A percentile compares a stretch with the other conserved stretches of the same genome.
These are phyloP conservation scores for Penicillium freii DNA, from an alignment of 2,329 filamentous ascomycete species.

Conservation along the genomic window DNA sequence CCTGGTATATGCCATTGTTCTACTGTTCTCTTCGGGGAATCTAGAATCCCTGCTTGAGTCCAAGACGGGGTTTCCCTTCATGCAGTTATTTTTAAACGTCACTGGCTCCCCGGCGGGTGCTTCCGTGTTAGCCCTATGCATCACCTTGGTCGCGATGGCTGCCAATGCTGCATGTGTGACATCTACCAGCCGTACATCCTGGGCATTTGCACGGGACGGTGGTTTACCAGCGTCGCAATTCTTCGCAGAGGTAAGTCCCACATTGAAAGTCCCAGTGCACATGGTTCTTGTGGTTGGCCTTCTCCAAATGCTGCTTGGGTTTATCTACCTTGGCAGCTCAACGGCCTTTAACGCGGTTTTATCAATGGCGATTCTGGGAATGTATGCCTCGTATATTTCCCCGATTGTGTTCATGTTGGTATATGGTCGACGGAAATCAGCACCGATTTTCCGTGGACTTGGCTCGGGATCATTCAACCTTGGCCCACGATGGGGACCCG, in stretches of 20 bases:
- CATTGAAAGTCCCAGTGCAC: slow-evolving; percentile 46
- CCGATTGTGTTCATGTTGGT: slow-evolving; percentile 42
- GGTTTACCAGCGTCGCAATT: slow-evolving; percentile 48
- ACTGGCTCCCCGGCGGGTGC: slow-evolving; percentile 15
- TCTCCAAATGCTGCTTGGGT: slow-evolving; percentile 48
- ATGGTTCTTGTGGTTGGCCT: slow-evolving; percentile 46
- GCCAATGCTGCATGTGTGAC: slow-evolving; percentile 21
- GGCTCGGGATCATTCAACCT: slow-evolving; percentile 12
- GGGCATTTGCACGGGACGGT: slow-evolving; percentile 54
- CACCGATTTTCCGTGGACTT: slow-evolving; percentile 2
- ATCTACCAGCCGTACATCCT: slow-evolving; percentile 30
- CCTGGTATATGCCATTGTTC: slow-evolving; percentile 43
- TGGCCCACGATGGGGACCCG: slow-evolving; percentile 14
- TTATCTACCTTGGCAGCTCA: slow-evolving; percentile 47
- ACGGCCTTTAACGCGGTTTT: slow-evolving; percentile 46
- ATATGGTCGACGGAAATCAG: slow-evolving; percentile 13
- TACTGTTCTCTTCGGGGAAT: slow-evolving; percentile 47
- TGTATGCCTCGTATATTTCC: slow-evolving; percentile 50
- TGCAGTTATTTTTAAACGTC: slow-evolving; percentile 38
- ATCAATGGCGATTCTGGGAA: slow-evolving; percentile 48
- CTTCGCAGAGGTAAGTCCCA: slow-evolving; percentile 42
- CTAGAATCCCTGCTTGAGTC: slow-evolving; percentile 42
- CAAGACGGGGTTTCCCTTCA: slow-evolving; percentile 46
- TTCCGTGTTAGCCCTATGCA: slow-evolving; percentile 14
- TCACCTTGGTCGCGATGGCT: slow-evolving; percentile 16